phyloP scores from a whole-genome alignment of 306 rosid species.

The Vachellia pachyceras region DNA sequence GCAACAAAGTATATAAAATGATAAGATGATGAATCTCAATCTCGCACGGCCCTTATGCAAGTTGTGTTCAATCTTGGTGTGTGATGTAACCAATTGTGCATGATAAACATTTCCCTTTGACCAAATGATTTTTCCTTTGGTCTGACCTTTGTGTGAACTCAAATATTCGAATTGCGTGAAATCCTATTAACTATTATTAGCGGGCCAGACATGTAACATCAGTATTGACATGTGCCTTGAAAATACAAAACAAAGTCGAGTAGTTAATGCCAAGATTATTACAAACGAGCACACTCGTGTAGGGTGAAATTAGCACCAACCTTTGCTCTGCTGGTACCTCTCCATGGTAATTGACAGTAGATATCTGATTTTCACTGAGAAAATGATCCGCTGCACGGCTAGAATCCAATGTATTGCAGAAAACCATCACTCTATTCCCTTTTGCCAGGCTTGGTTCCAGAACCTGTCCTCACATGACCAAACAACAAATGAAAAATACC shows the following conservation, averaged over 20 bases:
- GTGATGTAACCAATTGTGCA: background rate
- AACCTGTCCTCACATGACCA: slow-evolving; percentile 66
- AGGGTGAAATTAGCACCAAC: slow-evolving; percentile 43
- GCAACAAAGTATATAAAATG: background rate
- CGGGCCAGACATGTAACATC: slow-evolving; percentile 19
- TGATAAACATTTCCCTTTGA: background rate
- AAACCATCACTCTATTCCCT: slow-evolving; percentile 94
- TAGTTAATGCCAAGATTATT: background rate
- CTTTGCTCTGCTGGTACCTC: slow-evolving; percentile 96
- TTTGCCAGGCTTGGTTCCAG: slow-evolving; percentile 92
- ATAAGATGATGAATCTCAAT: background rate
- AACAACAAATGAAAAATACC: slow-evolving; percentile 20
- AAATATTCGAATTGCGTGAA: background rate
- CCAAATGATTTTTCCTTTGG: background rate
- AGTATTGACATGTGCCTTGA: background rate
- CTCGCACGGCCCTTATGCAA: slow-evolving; percentile 3
- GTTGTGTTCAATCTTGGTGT: background rate
- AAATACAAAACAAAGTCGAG: background rate
- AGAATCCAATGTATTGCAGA: slow-evolving; percentile 91
- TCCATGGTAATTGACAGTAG: slow-evolving; percentile 90
- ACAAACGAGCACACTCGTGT: background rate
- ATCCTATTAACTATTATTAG: background rate
- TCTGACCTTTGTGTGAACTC: background rate
- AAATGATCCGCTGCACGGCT: slow-evolving; percentile 99
- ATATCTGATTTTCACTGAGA: slow-evolving; percentile 84